Conservation (phyloP, 2,329 filamentous ascomycete species). For the Trichoderma pleuroti region DNA sequence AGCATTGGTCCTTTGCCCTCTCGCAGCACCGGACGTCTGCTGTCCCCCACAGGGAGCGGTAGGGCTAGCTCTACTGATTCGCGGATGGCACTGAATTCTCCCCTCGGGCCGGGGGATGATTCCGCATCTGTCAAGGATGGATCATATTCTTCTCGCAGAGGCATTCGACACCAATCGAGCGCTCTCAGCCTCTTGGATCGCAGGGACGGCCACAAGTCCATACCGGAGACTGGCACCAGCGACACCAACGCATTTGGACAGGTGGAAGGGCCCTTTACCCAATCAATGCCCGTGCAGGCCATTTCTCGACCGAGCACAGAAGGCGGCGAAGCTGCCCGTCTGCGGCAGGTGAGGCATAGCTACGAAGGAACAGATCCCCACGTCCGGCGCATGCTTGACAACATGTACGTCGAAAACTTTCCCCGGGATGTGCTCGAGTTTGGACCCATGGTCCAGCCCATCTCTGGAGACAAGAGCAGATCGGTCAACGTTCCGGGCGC, state of each 20-base stretch:
- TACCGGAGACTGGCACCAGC: constrained; percentile 57
- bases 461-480: constrained; percentile 53
- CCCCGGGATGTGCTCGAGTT: constrained; percentile 65
- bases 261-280: constrained; percentile 55
- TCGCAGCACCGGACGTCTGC: constrained; percentile 26
- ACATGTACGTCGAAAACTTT: constrained; percentile 74
- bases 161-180: constrained; percentile 56
- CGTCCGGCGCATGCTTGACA: constrained; percentile 70
- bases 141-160: constrained; percentile 42
- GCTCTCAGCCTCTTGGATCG: constrained; percentile 58
- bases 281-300: constrained; percentile 27
- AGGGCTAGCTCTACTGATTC: constrained; percentile 38
- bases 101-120: constrained; percentile 32
- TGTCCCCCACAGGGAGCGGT: constrained; percentile 31
- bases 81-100: constrained; percentile 34
- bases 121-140: constrained; percentile 38
- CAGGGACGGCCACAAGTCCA: constrained; percentile 56
- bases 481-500: constrained; percentile 45
- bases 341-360: constrained; percentile 64
- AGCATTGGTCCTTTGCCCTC: constrained; percentile 34
- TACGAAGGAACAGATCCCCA: constrained; percentile 77
- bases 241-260: constrained; percentile 58
- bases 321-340: constrained; percentile 33
- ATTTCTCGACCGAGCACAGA: constrained; percentile 24
- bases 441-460: constrained; percentile 74